These are phyloP conservation scores for Amanita exitialis DNA, from an alignment of 768 basidiomycete genomes.

Conservation along the genomic window DNA sequence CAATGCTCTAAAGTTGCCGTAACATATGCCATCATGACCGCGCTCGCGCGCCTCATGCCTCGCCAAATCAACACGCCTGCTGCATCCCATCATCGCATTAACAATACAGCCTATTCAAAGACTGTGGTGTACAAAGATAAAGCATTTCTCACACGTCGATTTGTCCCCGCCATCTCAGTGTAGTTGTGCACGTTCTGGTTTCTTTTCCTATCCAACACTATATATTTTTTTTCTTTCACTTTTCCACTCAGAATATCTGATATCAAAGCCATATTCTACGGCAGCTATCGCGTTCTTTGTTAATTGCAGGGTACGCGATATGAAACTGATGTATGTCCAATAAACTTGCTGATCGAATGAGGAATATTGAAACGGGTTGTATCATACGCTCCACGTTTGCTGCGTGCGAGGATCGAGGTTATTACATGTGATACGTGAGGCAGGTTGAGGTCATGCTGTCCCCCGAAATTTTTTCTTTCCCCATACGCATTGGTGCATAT, in stretches of 20 bases:
- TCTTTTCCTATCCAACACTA: not conserved
- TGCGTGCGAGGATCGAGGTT: not conserved
- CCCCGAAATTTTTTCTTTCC: not conserved
- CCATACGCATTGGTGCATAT: not conserved
- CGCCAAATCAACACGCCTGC: not conserved
- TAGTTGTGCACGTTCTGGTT: slow-evolving; percentile 14
- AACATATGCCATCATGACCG: not conserved
- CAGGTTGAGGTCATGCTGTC: not conserved
- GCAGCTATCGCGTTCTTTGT: not conserved
- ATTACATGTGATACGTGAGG: not conserved
- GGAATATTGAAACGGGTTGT: not conserved
- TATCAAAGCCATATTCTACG: not conserved
- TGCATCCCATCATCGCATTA: not conserved
- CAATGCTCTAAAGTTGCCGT: too few species aligned
- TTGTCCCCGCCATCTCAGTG: slow-evolving; percentile 12
- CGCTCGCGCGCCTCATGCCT: not conserved
- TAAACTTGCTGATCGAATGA: not conserved
- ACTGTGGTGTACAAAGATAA: slow-evolving; percentile 1
- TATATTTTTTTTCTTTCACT: slow-evolving; percentile 2
- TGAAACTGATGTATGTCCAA: not conserved
- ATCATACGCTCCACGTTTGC: too few species aligned
- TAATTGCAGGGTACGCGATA: not conserved
- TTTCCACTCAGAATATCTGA: not conserved
- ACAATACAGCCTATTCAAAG: slow-evolving; percentile 1
- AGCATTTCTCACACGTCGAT: slow-evolving; percentile 8